Evolutionary conservation across 1,139 yeast species (phyloP).

Genomic region (Lodderomyces theae): DNA sequence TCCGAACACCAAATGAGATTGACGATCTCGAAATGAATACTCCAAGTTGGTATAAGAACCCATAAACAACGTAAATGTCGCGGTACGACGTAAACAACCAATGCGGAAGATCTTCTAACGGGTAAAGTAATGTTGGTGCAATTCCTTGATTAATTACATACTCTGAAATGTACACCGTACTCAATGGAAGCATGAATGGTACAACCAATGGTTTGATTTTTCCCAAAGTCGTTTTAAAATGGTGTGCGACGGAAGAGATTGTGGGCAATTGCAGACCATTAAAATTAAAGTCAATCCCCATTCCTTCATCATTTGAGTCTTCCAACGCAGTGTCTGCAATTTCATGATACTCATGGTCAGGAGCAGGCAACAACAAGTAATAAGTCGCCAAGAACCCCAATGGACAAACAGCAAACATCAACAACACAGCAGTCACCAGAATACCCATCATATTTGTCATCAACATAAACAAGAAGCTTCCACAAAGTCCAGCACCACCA

Average conservation of each 20-base stretch:
- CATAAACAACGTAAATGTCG: slow-evolving; percentile 89
- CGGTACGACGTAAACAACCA: slow-evolving; percentile 62
- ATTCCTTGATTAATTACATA: slow-evolving; percentile 90
- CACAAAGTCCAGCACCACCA: slow-evolving; percentile 90
- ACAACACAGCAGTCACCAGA: slow-evolving; percentile 29
- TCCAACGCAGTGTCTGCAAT: slow-evolving; percentile 5
- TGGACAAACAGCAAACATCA: slow-evolving; percentile 37
- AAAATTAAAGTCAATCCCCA: not conserved
- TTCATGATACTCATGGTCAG: slow-evolving; percentile 11
- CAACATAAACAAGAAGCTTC: slow-evolving; percentile 53
- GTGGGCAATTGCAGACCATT: not conserved
- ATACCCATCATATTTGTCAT: slow-evolving; percentile 37
- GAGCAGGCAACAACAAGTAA: slow-evolving; percentile 28
- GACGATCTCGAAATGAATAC: slow-evolving; percentile 90
- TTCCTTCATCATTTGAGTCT: slow-evolving; percentile 21
- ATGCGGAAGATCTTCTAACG: slow-evolving; percentile 60
- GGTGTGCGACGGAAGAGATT: not conserved
- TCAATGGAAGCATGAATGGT: slow-evolving; percentile 81
- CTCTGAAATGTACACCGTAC: slow-evolving; percentile 81
- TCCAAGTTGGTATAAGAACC: slow-evolving; percentile 89
- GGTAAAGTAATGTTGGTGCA: slow-evolving; percentile 81
- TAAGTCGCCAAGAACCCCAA: slow-evolving; percentile 32
- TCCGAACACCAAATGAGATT: slow-evolving; percentile 57
- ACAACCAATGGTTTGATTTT: slow-evolving; percentile 50
- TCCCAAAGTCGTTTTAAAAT: slow-evolving; percentile 32